Base-by-base conservation (phyloP, 805 yeast species). In the Blastobotrys muscicola region DNA sequence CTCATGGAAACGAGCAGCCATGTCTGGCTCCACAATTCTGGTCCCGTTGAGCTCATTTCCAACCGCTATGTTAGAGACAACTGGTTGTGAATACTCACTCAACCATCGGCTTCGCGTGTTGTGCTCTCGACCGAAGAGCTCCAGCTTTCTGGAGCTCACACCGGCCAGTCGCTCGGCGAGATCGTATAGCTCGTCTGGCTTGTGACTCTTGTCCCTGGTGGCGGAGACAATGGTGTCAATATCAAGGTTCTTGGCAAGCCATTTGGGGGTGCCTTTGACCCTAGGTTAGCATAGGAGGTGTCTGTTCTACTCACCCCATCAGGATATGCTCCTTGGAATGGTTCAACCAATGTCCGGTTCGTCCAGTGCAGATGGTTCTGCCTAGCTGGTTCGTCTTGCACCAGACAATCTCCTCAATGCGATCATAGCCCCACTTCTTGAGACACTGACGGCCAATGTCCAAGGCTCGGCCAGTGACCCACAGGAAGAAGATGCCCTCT, bases 281-380 rank as follows among this genome's bases (percentile, higher is more conserved):
- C 58, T 45, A 35, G 12, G 2, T 14, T 16, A 20, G 39, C n/a
- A 10, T 29, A 31, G 16, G 14, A 29, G 13, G 8, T n/a, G 9
- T 33, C n/a, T 11, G 9, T 33, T 8, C 15, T 15, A 29, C 52
- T 13, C 45, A 60, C 29, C 96, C 97, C 7, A 90, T 83, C 3
- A 89, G 62, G 36, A 86, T 66, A 59, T 89, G 97, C 60, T 89
- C 97, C 54, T 89, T 89, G 0, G 95, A 83, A 62, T 89, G 97
- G 58, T 89, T 89, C 42, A 89, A 69, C 97, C 97, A 89, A 60
- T 89, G 97, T 0, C 97, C 97, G 0, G 97, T 89, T 50, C 97
- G 68, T 1, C 97, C 97, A 0, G 97, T 90, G 47, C 94, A 87
- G 36, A 89, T 87, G 0, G 96, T 89, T 47, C 95, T 68, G 14